Evolutionary conservation across 2,329 filamentous ascomycete species (phyloP).

Genomic region (Epichloe festucae): DNA sequence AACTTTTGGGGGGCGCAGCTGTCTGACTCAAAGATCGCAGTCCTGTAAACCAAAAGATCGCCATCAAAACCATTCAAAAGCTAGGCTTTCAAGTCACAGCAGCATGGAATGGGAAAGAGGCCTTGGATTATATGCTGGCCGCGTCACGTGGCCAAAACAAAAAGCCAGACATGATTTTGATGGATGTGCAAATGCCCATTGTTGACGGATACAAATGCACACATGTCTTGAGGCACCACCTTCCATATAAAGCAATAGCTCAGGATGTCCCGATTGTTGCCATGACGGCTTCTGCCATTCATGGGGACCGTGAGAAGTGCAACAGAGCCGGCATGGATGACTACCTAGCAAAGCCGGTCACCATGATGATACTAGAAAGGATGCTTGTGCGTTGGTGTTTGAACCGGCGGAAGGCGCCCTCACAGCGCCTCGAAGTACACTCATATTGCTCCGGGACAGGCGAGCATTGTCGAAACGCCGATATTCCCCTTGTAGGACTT

Average conservation of each 20-base stretch:
- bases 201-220: conserved; percentile 70
- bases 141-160: conserved; percentile 35
- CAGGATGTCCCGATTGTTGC: conserved; percentile 60
- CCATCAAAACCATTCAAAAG: conserved; percentile 60
- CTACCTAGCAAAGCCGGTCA: conserved; percentile 62
- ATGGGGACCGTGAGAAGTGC: conserved; percentile 65
- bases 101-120: conserved; percentile 68
- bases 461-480: conserved; percentile 29
- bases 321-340: conserved; percentile 64
- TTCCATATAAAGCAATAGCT: conserved; percentile 47
- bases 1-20: neutral
- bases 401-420: conserved; percentile 14
- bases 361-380: conserved; percentile 51
- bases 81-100: conserved; percentile 59
- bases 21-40: conserved; percentile 16
- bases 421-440: conserved; percentile 15
- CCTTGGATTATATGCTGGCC: conserved; percentile 55
- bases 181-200: conserved; percentile 67
- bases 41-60: conserved; percentile 62
- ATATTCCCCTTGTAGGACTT: conserved; percentile 25
- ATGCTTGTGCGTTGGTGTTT: conserved; percentile 60
- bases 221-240: conserved; percentile 55
- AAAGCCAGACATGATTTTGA: conserved; percentile 62
- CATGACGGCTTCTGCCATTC: conserved; percentile 71
- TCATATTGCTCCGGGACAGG: conserved; percentile 35